Evolutionary conservation across 176 grass and related monocot species (phyloP), one percentile per base, ranked within the genome.

Genomic region (Alopecurus myosuroides): DNA sequence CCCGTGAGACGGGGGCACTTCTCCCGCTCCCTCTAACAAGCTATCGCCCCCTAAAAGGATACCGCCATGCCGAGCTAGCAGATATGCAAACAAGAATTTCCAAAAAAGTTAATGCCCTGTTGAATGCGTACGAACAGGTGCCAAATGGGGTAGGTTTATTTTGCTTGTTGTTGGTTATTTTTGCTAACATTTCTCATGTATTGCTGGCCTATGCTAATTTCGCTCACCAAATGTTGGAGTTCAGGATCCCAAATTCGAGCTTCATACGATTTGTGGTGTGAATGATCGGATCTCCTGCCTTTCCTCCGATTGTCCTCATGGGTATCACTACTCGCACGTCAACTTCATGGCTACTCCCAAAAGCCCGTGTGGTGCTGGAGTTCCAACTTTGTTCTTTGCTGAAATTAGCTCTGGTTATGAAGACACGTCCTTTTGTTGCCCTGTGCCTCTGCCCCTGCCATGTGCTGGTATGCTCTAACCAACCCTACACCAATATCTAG

Each of bases 231-330:
- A 39, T 68, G 19, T 37, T 39, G 9, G 11, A 68, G 22, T 39
- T 37, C 65, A 68, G 65, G 65, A 68, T 68, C 19, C 65, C 65
- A 68, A 67, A 68, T 68, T 68, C 65, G 34, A 68, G 65, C 65
- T 68, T 68, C 64, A 68, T n/a, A 68, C 10, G 4, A 68, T 68
- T n/a, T 68, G 34, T 68, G 65, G 65, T 6, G 65, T 68, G 34
- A 68, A 68, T 68, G 19, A 68, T 39, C 65, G 65, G 34, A 4
- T 68, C 65, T n/a, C 1, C 4, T 18, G 33, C 28, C 6, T 4
- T 37, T 0, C 3, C 19, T 67, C 64, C 15, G 33, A 33, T 9
- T 7, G 18, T 67, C 28, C 33, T 67, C 33, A 3, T 36, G 55
- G 55, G 10, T 5, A 35, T 68, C 34, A 11, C 34, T 9, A 34